Percentiles rank a stretch among this genome's conserved stretches.
Evolutionary conservation across 257 asterid species (phyloP).

Genomic region (Nicotiana tabacum): DNA sequence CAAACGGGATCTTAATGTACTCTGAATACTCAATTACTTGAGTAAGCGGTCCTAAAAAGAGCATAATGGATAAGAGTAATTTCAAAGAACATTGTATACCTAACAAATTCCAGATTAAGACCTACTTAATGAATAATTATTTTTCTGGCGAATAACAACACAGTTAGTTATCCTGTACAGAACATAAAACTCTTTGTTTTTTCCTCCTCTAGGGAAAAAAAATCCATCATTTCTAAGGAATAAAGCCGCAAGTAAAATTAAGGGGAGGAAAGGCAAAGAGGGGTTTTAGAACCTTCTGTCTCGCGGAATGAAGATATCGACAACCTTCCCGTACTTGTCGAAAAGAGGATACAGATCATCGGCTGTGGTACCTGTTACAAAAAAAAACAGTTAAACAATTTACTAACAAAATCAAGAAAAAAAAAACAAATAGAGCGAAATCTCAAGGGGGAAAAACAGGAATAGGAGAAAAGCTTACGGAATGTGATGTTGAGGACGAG

Average conservation of each 20-base stretch:
- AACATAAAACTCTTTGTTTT: background rate
- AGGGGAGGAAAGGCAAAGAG: background rate
- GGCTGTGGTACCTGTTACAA: constrained; percentile 58
- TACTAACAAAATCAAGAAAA: background rate
- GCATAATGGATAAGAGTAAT: background rate
- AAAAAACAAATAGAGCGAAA: background rate
- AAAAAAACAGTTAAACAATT: background rate
- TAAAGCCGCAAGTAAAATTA: background rate
- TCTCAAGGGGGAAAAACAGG: background rate
- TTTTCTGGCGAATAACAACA: background rate
- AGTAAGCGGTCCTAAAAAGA: background rate
- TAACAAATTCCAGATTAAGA: background rate
- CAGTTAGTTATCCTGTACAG: background rate
- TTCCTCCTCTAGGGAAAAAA: background rate
- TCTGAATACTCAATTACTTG: background rate
- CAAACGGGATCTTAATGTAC: background rate
- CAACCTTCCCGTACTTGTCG: constrained; percentile 80
- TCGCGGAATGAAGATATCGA: constrained; percentile 79
- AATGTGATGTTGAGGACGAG: constrained; percentile 60
- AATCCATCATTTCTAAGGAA: background rate
- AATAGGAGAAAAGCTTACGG: constrained; percentile 25
- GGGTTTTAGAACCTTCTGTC: constrained; percentile 56
- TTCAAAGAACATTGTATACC: background rate
- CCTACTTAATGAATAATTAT: background rate
- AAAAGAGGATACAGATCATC: constrained; percentile 78